phyloP scores from a whole-genome alignment of 345 rosid genomes.

The Anacardium occidentale region DNA sequence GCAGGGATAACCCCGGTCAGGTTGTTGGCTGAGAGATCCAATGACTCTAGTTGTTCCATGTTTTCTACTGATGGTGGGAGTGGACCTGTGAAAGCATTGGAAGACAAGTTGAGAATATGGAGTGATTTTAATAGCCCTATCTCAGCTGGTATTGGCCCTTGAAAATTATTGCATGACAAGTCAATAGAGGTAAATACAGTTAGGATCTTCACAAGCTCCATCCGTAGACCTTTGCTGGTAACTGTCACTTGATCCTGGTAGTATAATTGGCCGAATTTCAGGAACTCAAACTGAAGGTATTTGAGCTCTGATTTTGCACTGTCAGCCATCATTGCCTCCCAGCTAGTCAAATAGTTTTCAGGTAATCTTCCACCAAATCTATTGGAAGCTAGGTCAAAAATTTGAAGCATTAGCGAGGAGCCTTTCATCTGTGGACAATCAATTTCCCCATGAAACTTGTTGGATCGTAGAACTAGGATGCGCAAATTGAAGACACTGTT shows the following conservation, averaged over 20 bases:
- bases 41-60: slow-evolving; percentile 23
- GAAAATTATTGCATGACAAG: slow-evolving; percentile 26
- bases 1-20: slow-evolving; percentile 28
- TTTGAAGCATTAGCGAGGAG: slow-evolving; percentile 36
- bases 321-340: slow-evolving; percentile 40
- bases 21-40: slow-evolving; percentile 32
- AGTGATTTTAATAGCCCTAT: slow-evolving; percentile 23
- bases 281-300: slow-evolving; percentile 20
- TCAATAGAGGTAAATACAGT: slow-evolving; percentile 41
- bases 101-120: slow-evolving; percentile 32
- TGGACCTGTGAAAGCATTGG: slow-evolving; percentile 22
- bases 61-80: slow-evolving; percentile 28
- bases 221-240: slow-evolving; percentile 34
- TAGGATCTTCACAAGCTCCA: slow-evolving; percentile 42
- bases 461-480: slow-evolving; percentile 36
- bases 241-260: slow-evolving; percentile 39
- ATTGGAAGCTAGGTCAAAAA: slow-evolving; percentile 38
- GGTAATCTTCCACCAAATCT: slow-evolving; percentile 32
- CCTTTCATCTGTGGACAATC: not conserved
- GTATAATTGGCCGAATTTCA: not conserved
- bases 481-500: slow-evolving; percentile 26
- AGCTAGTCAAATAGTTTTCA: not conserved
- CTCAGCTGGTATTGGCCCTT: slow-evolving; percentile 34
- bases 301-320: not conserved
- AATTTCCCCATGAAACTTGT: slow-evolving; percentile 19